A percentile compares a stretch with the other conserved stretches of the same genome.
These are phyloP conservation scores for Podaxis carcinomalis DNA, from an alignment of 768 basidiomycete genomes.

Conservation along the genomic window DNA sequence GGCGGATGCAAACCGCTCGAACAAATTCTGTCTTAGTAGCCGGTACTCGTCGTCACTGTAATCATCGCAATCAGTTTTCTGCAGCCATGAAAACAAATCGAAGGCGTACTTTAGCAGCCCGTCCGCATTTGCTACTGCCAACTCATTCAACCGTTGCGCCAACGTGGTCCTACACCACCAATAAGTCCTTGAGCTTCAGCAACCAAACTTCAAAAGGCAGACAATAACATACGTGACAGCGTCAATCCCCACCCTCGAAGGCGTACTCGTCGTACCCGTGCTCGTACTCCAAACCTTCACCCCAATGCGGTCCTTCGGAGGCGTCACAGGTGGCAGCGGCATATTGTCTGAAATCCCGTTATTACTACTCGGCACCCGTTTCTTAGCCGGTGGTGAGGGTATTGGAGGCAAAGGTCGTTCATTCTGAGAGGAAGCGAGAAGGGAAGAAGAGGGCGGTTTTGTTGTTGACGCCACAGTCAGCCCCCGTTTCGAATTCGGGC, in stretches of 20 bases:
- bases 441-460: not conserved
- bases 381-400: constrained; percentile 14
- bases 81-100: not conserved
- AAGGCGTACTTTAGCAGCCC: constrained; percentile 65
- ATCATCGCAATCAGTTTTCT: constrained; percentile 5
- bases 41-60: constrained; percentile 83
- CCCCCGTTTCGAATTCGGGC: constrained; percentile 9
- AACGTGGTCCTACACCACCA: constrained; percentile 54
- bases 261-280: not conserved
- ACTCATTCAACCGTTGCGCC: constrained; percentile 76
- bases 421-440: not conserved
- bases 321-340: not conserved
- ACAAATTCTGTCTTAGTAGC: constrained; percentile 76
- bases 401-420: constrained; percentile 6
- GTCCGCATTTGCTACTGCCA: constrained; percentile 76
- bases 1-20: constrained; percentile 68
- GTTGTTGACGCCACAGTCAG: not conserved
- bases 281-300: not conserved
- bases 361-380: not conserved
- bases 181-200: not conserved
- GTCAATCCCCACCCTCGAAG: constrained; percentile 8
- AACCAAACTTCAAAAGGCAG: not conserved
- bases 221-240: constrained; percentile 42
- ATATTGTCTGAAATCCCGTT: not conserved
- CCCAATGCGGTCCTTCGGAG: not conserved